phyloP scores from a whole-genome alignment of 208 protist genomes.

The Trypanosoma platydactyli region DNA sequence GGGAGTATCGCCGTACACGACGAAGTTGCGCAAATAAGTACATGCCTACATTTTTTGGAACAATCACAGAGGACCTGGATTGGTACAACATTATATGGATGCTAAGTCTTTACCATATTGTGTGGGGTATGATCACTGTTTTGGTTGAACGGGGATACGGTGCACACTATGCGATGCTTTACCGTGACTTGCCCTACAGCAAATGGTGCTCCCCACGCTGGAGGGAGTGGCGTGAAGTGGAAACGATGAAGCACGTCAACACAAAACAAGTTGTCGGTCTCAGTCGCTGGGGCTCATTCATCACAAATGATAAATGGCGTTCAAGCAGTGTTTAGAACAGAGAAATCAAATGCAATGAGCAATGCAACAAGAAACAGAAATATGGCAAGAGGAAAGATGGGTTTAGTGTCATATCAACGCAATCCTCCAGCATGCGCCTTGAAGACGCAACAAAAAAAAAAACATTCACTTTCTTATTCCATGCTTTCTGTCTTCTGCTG shows the following conservation, averaged over 20 bases:
- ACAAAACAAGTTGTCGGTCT: slow-evolving; percentile 55
- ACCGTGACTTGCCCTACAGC: slow-evolving; percentile 60
- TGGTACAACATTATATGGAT: slow-evolving; percentile 81
- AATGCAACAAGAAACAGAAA: no score
- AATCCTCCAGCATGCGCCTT: no score
- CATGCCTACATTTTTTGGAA: slow-evolving; percentile 61
- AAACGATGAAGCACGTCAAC: slow-evolving; percentile 58
- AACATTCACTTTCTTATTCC: no score
- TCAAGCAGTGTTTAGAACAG: slow-evolving; percentile 52
- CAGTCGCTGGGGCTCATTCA: slow-evolving; percentile 66
- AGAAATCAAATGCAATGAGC: no score
- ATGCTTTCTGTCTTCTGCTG: no score
- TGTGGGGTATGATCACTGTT: slow-evolving; percentile 70
- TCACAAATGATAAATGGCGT: slow-evolving; percentile 72
- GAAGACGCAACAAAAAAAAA: no score
- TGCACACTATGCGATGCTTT: slow-evolving; percentile 85
- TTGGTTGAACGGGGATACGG: slow-evolving; percentile 70
- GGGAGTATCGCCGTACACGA: slow-evolving; percentile 71
- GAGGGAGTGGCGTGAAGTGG: slow-evolving; percentile 82
- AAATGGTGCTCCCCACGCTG: slow-evolving; percentile 82
- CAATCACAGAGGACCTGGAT: slow-evolving; percentile 72
- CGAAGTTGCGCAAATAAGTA: slow-evolving; percentile 66
- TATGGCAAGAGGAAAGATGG: no score
- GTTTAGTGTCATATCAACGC: no score
- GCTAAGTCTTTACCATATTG: slow-evolving; percentile 64